phyloP scores from a whole-genome alignment of 2,329 filamentous ascomycete genomes.

The Apiospora malaysiana region DNA sequence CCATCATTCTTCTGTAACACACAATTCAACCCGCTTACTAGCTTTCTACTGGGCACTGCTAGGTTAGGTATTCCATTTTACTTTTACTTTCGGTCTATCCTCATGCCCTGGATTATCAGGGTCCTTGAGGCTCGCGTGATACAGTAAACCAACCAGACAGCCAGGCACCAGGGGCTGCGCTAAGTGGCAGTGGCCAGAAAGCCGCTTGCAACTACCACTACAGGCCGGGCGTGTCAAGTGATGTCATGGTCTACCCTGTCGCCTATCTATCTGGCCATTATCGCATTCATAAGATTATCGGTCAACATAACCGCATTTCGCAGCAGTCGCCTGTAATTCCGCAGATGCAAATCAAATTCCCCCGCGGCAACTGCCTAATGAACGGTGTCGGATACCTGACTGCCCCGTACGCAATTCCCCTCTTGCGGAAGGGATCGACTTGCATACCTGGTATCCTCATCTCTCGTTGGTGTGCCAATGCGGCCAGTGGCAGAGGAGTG shows the following conservation, averaged over 20 bases:
- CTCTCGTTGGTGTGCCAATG: background rate
- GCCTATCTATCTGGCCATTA: background rate
- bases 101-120: background rate
- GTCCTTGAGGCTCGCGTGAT: background rate
- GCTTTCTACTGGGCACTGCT: background rate
- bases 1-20: background rate
- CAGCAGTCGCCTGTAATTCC: background rate
- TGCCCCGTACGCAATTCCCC: background rate
- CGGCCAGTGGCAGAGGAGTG: no score
- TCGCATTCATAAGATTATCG: conserved; percentile 3
- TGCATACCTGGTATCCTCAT: background rate
- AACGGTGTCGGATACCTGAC: background rate
- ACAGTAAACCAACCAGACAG: background rate
- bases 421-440: background rate
- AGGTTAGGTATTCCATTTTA: no score
- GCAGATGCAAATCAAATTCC: background rate
- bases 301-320: background rate
- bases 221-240: background rate
- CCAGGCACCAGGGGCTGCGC: conserved; percentile 8
- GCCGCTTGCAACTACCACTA: background rate
- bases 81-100: background rate
- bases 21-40: background rate
- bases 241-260: background rate
- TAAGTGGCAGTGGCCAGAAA: background rate
- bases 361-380: background rate